These are phyloP conservation scores for Globisporangium okanoganense DNA, from an alignment of 352 stramenopile genomes.

Conservation along the genomic window DNA sequence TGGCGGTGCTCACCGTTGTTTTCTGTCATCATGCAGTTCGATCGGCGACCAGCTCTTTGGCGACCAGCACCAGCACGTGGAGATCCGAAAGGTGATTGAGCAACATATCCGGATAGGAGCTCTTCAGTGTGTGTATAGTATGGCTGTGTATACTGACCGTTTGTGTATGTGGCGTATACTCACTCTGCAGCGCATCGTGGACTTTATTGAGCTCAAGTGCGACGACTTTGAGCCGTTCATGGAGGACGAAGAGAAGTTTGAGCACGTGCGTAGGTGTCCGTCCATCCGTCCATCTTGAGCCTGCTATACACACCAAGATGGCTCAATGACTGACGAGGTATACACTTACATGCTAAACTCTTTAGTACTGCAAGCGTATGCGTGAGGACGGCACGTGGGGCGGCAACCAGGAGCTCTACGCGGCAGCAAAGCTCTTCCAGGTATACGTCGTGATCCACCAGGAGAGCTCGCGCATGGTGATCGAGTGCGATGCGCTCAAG, in stretches of 20 bases:
- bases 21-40: conserved; percentile 24
- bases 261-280: conserved; percentile 52
- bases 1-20: not conserved
- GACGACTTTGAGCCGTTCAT: conserved; percentile 85
- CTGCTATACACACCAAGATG: not conserved
- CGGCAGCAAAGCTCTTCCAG: conserved; percentile 61
- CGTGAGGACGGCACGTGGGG: conserved; percentile 77
- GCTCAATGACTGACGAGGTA: not conserved
- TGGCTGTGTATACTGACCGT: not conserved
- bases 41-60: conserved; percentile 73
- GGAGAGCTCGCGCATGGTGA: conserved; percentile 57
- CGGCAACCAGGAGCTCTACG: conserved; percentile 81
- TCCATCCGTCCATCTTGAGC: not conserved
- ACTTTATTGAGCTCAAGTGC: conserved; percentile 68
- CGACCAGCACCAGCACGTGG: conserved; percentile 58
- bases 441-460: conserved; percentile 79
- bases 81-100: conserved; percentile 56
- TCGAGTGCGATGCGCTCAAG: conserved; percentile 62
- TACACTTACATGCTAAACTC: not conserved
- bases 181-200: conserved; percentile 52
- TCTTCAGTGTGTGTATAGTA: not conserved
- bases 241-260: conserved; percentile 86
- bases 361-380: conserved; percentile 79
- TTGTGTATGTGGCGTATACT: not conserved
- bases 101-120: not conserved